These are phyloP conservation scores for Craterostigma plantagineum DNA, from an alignment of 257 asterid genomes.

Conservation along the genomic window DNA sequence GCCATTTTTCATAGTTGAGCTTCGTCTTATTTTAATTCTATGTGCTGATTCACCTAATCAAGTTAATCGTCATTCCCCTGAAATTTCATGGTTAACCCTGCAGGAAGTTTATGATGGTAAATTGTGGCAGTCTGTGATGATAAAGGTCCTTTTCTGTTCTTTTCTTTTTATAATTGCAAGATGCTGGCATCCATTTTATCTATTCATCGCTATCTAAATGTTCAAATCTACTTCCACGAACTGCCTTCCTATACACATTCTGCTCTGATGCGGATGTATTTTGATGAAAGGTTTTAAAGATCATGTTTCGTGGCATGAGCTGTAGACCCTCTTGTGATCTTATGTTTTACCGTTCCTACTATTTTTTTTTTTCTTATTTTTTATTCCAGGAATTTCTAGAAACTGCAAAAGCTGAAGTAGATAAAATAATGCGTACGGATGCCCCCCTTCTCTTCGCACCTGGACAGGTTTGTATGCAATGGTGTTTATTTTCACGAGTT, in stretches of 20 bases:
- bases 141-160: slow-evolving; percentile 30
- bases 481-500: no score
- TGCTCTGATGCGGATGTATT: no score
- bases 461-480: slow-evolving; percentile 51
- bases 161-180: background rate
- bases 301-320: no score
- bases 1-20: background rate
- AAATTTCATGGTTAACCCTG: slow-evolving; percentile 8
- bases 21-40: background rate
- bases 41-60: slow-evolving; percentile 3
- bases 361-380: slow-evolving; percentile 6
- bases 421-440: slow-evolving; percentile 73
- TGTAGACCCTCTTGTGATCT: background rate
- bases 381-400: slow-evolving; percentile 33
- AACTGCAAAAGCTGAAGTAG: slow-evolving; percentile 60
- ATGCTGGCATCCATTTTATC: no score
- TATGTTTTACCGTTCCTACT: slow-evolving; percentile 6
- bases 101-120: slow-evolving; percentile 49
- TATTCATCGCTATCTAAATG: no score
- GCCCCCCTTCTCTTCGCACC: slow-evolving; percentile 91
- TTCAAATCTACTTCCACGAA: no score
- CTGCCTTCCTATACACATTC: no score
- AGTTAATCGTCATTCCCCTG: no score
- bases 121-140: slow-evolving; percentile 20
- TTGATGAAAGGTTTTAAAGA: no score